Evolutionary conservation across 768 basidiomycete genomes (phyloP), one percentile per base, ranked within the genome.

Genomic region (Tricholoma saponaceum): DNA sequence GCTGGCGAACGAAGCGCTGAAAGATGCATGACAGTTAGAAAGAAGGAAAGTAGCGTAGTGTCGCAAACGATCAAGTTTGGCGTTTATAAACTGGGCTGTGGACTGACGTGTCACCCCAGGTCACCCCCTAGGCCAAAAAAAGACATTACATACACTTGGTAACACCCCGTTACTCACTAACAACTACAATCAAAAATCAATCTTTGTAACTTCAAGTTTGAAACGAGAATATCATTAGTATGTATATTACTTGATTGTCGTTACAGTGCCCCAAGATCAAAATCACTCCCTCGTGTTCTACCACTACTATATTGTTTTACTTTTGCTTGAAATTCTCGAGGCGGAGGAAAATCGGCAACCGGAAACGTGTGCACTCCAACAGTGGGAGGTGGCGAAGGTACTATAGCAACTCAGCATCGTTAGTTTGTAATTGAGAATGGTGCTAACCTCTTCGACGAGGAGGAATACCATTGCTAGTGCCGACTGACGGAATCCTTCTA

Each of bases 321-420:
- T 30, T 67, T 74, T 5, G 69, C 65, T 33, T 68, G 67, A 69
- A 92, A 93, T 25, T 76, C 75, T 39, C 90, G 82, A 4, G 92
- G 92, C 13, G 85, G 84, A 1, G 92, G 92, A 67, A 93, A 92
- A 52, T 86, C 89, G 13, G 76, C 73, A n/a, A 85, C 81, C 6
- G 89, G 90, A 67, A 92, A 94, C 14, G 78, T 85, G 65, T 90
- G 87, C 22, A 78, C 69, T 8, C 90, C 90, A 41, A 79, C 81
- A 55, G 78, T 83, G 2, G 90, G 82, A 23, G 80, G 77, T 47
- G 81, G 80, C 4, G 81, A 79, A 25, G 77, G 77, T 25, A 81
- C 80, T 81, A 56, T 3, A 37, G n/a, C 33, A 20, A 22, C 44
- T 62, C 22, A 62, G 39, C 51, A 47, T 12, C 16, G 33, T 32